Evolutionary conservation across 2,329 filamentous ascomycete species (phyloP), one percentile per base, ranked within the genome.

Genomic region (Aspergillus amoenus): DNA sequence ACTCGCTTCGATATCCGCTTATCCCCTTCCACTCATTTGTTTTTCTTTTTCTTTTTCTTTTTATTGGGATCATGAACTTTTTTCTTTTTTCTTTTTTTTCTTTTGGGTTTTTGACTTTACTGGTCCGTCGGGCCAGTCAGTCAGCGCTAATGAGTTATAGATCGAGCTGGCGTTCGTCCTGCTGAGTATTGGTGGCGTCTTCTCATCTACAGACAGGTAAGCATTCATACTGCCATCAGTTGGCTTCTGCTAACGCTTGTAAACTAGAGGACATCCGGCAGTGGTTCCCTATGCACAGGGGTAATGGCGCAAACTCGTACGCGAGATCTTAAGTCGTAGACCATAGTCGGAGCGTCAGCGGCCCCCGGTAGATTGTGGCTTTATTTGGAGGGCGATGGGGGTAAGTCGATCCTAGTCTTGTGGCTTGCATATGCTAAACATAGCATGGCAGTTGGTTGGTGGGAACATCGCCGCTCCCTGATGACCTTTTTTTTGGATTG

Each of bases 121-220:
- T 58, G 58, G 61, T 55, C 51, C 53, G 53, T 32, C n/a, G 27
- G 48, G 15, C 57, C 59, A 58, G 24, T 47, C 59, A 60, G 61
- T 56, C 59, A 47, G 43, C 61, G 60, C 61, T 67, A 40, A 66
- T 55, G 48, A 41, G 51, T 55, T 53, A 52, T 55, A 63, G 62
- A 44, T 60, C 54, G 34, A 24, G 59, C 59, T 63, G 55, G 55
- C 47, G 58, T 55, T 45, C 54, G 49, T 60, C 57, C 63, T 64
- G 57, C 54, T 58, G 59, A 58, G 41, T 54, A 62, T 55, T 65
- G 63, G 55, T 61, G 63, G 60, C 41, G 39, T 43, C 39, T 41
- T 55, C 32, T 7, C 17, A 39, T n/a, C 40, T 11, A n/a, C 13
- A 15, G 24, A 52, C 45, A 61, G 63, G 63, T 62, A 55, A 22